These are phyloP conservation scores for Paecilomyces variotii DNA, from an alignment of 2,329 filamentous ascomycete genomes.

Conservation along the genomic window DNA sequence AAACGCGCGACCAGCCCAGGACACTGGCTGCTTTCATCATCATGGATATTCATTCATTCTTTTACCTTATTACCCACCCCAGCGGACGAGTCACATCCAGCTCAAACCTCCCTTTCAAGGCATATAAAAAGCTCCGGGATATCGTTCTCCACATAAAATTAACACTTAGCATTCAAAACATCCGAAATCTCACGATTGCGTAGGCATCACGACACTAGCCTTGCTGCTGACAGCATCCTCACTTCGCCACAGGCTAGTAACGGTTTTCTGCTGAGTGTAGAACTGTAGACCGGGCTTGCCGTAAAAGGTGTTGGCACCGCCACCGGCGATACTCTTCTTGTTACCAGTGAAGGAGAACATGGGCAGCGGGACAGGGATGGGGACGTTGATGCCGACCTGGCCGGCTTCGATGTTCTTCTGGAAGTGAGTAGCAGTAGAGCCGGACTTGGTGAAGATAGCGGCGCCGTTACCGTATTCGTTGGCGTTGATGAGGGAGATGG, in stretches of 20 bases:
- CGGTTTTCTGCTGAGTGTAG: conserved; percentile 96
- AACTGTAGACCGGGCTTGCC: conserved; percentile 87
- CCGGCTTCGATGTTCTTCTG: conserved; percentile 59
- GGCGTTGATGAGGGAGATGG: conserved; percentile 49
- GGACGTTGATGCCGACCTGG: conserved; percentile 60
- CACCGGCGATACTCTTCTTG: conserved; percentile 88
- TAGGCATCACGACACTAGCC: conserved; percentile 85
- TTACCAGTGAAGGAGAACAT: conserved; percentile 61
- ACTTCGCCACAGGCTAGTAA: conserved; percentile 82
- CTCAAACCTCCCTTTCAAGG: not conserved
- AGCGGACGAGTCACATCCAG: not conserved
- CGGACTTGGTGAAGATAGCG: conserved; percentile 57
- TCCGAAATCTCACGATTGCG: conserved; percentile 37
- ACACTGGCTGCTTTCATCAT: not conserved
- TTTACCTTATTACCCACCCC: not conserved
- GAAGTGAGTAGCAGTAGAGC: conserved; percentile 53
- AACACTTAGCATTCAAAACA: not conserved
- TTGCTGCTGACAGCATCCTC: conserved; percentile 79
- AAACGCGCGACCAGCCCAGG: not conserved
- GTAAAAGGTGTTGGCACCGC: conserved; percentile 90
- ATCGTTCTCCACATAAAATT: not conserved
- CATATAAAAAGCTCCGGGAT: not conserved
- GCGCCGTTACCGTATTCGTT: conserved; percentile 63
- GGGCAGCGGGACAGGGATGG: conserved; percentile 55
- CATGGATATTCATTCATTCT: not conserved